Percentiles rank a stretch among this genome's conserved stretches.
Evolutionary conservation across 495 filamentous ascomycete genomes (phyloP).

Genomic region (Penicillium crystallinum): DNA sequence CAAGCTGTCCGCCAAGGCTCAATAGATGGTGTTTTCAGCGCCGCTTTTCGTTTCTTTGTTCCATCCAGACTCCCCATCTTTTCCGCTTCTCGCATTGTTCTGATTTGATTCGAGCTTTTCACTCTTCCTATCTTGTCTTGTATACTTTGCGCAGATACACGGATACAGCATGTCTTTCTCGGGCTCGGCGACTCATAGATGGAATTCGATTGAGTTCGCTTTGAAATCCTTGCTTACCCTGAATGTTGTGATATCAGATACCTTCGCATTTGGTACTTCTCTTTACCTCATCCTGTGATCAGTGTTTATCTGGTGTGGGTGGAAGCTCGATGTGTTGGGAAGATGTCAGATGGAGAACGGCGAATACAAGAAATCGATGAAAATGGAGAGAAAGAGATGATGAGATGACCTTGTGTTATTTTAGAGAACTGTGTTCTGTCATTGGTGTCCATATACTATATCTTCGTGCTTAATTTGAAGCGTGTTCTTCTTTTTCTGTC

Average conservation of each 20-base stretch:
- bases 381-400: conserved; percentile 1
- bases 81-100: neutral
- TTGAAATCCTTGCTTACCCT: neutral
- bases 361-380: neutral
- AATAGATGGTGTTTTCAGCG: neutral
- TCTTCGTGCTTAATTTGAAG: conserved; percentile 7
- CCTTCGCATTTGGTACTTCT: neutral
- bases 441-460: neutral
- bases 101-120: neutral
- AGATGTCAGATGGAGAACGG: neutral
- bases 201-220: neutral
- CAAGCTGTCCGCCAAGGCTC: conserved; percentile 40
- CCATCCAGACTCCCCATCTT: neutral
- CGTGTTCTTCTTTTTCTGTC: neutral
- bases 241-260: neutral
- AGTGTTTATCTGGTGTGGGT: neutral
- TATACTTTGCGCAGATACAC: neutral
- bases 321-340: neutral
- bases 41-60: neutral
- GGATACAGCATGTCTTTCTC: neutral
- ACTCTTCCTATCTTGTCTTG: neutral
- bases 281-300: neutral
- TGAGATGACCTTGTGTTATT: neutral
- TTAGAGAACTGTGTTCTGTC: neutral
- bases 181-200: neutral